phyloP scores from a whole-genome alignment of 148 eudicot species.

The Simmondsia chinensis region DNA sequence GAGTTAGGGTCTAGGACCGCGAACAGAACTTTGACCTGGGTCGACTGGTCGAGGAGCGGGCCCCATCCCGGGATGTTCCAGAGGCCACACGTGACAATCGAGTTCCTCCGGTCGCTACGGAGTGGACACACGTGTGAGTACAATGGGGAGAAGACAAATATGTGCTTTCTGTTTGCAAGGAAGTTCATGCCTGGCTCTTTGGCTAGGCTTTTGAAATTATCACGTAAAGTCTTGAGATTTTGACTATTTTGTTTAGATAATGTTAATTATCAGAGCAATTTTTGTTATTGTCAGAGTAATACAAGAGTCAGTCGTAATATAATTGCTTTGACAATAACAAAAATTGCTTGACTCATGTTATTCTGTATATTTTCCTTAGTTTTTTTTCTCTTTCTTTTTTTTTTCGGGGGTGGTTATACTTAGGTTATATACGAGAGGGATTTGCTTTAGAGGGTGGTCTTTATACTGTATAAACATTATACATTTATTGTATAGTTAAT shows the following conservation, averaged over 20 bases:
- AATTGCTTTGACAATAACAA: no score
- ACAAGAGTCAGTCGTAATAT: no score
- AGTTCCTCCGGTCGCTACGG: conserved; percentile 24
- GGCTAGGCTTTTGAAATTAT: conserved; percentile 26
- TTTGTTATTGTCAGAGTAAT: no score
- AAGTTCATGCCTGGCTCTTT: conserved; percentile 36
- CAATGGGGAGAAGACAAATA: conserved; percentile 22
- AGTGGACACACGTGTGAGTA: conserved; percentile 23
- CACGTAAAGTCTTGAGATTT: conserved; percentile 29
- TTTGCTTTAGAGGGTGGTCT: no score
- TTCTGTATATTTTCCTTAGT: no score
- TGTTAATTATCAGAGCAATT: not conserved
- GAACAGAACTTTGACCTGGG: conserved; percentile 50
- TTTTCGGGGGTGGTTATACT: no score
- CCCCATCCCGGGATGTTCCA: conserved; percentile 43
- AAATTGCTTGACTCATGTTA: no score
- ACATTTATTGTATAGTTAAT: no score
- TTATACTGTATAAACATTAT: no score
- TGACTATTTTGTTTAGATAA: not conserved
- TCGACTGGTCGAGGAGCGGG: conserved; percentile 59
- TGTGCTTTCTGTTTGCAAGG: conserved; percentile 43
- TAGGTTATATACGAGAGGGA: no score
- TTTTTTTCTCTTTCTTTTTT: no score
- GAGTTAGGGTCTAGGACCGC: conserved; percentile 25
- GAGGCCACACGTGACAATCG: conserved; percentile 13